Conservation (phyloP, 2,329 filamentous ascomycete genomes). For the Aspergillus cejpii region DNA sequence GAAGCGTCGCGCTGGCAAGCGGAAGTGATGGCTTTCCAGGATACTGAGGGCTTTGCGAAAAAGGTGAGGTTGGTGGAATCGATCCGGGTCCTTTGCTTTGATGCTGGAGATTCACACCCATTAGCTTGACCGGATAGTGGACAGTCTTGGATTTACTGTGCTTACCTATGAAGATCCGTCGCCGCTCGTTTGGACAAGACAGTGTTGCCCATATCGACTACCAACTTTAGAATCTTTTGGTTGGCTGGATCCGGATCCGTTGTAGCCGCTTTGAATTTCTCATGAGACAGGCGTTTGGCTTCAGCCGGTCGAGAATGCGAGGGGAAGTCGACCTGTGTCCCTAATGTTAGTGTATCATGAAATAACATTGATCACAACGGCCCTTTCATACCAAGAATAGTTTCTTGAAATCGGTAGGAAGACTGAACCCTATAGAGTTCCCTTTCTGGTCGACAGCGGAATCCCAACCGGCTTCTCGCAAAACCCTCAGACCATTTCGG, state of each 20-base stretch:
- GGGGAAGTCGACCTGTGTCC: conserved; percentile 30
- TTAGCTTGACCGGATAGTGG: too few species aligned
- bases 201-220: conserved; percentile 85
- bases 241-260: conserved; percentile 58
- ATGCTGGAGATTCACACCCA: conserved; percentile 49
- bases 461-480: conserved; percentile 88
- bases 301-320: conserved; percentile 39
- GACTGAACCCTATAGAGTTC: conserved; percentile 75
- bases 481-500: conserved; percentile 82
- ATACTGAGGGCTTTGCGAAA: conserved; percentile 81
- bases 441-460: conserved; percentile 79
- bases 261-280: conserved; percentile 52
- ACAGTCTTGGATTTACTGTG: conserved; percentile 6
- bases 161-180: conserved; percentile 62
- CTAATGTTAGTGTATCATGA: not conserved
- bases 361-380: too few species aligned
- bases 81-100: conserved; percentile 64
- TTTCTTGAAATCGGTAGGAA: conserved; percentile 70
- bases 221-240: conserved; percentile 70
- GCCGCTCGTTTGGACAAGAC: conserved; percentile 85
- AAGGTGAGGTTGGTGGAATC: conserved; percentile 68
- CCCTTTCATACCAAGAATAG: conserved; percentile 62
- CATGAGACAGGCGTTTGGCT: conserved; percentile 37
- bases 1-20: conserved; percentile 77
- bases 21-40: conserved; percentile 82